Evolutionary conservation across 495 filamentous ascomycete genomes (phyloP).

Genomic region (Talaromyces wortmannii): DNA sequence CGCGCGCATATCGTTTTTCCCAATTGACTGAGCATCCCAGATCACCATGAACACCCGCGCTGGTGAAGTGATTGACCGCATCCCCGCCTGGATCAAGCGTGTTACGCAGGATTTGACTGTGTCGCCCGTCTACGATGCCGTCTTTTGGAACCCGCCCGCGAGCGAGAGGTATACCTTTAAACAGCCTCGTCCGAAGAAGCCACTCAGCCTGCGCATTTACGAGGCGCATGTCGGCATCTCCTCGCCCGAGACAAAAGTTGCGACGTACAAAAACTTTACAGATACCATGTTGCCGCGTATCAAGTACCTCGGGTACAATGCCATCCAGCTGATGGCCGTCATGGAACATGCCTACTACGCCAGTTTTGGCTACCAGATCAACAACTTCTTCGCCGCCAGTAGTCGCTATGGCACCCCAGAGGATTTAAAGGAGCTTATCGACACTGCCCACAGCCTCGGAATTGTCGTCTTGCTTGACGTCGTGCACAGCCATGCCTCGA

Average conservation of each 20-base stretch:
- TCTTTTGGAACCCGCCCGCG: slow-evolving; percentile 92
- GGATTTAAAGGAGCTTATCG: slow-evolving; percentile 92
- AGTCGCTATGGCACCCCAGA: slow-evolving; percentile 92
- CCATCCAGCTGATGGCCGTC: slow-evolving; percentile 96
- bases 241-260: slow-evolving; percentile 77
- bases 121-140: slow-evolving; percentile 85
- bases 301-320: slow-evolving; percentile 87
- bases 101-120: slow-evolving; percentile 87
- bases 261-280: slow-evolving; percentile 97
- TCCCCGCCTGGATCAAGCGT: slow-evolving; percentile 95
- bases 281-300: slow-evolving; percentile 86
- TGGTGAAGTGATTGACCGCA: slow-evolving; percentile 74
- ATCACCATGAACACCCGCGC: slow-evolving; percentile 77
- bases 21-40: slow-evolving; percentile 34
- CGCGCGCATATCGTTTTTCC: background rate
- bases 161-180: slow-evolving; percentile 74
- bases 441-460: slow-evolving; percentile 88
- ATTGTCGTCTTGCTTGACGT: slow-evolving; percentile 91
- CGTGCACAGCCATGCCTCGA: slow-evolving; percentile 95
- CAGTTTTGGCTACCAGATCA: slow-evolving; percentile 97
- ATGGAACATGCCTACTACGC: slow-evolving; percentile 99
- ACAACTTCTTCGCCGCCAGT: slow-evolving; percentile 97
- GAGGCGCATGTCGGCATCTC: slow-evolving; percentile 98
- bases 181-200: slow-evolving; percentile 75
- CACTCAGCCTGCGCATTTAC: slow-evolving; percentile 81